Evolutionary conservation across 495 filamentous ascomycete species (phyloP).

Genomic region (Hypoxylon lienhwacheense): DNA sequence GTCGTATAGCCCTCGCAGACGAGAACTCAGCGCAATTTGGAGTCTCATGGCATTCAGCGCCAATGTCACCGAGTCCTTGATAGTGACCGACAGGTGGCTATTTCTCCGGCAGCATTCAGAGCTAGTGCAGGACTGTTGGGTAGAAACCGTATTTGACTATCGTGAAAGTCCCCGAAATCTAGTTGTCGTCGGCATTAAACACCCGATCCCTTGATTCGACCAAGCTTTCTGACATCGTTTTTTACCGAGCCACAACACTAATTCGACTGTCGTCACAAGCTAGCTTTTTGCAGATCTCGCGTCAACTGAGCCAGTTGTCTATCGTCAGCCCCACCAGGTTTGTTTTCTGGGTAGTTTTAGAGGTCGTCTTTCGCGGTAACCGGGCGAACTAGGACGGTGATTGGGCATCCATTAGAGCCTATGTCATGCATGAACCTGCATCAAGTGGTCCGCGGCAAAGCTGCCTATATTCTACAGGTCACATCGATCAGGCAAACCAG

Average conservation of each 20-base stretch:
- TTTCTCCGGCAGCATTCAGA: conserved; percentile 77
- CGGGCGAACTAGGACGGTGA: conserved; percentile 25
- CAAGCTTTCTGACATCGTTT: conserved; percentile 16
- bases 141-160: conserved; percentile 92
- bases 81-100: conserved; percentile 90
- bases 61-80: conserved; percentile 79
- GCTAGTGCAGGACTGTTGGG: conserved; percentile 75
- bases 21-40: conserved; percentile 86
- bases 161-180: conserved; percentile 82
- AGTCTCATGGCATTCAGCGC: conserved; percentile 94
- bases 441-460: conserved; percentile 31
- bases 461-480: conserved; percentile 27
- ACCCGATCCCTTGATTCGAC: conserved; percentile 28
- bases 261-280: conserved; percentile 18
- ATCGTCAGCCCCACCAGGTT: conserved; percentile 18
- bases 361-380: conserved; percentile 23
- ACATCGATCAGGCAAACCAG: conserved; percentile 27
- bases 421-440: conserved; percentile 44
- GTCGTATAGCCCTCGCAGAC: conserved; percentile 64
- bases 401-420: conserved; percentile 28
- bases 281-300: conserved; percentile 26
- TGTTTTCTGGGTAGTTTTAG: conserved; percentile 11
- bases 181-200: conserved; percentile 87
- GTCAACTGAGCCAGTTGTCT: conserved; percentile 26
- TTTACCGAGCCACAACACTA: conserved; percentile 24